These are phyloP conservation scores for Clonostachys rosea DNA, from an alignment of 2,329 filamentous ascomycete genomes.

Conservation along the genomic window DNA sequence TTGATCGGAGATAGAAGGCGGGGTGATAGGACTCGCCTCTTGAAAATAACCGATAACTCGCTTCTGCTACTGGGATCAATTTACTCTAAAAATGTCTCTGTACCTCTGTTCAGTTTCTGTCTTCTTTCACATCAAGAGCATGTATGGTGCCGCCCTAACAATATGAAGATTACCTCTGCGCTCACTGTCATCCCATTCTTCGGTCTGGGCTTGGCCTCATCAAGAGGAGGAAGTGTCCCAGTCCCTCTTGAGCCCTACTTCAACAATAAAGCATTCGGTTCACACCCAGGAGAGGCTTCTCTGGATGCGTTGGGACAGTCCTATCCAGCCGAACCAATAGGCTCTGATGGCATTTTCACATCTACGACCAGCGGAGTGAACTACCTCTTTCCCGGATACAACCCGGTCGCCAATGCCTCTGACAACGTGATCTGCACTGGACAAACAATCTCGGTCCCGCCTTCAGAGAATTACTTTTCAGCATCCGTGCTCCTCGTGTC, in stretches of 20 bases:
- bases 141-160: too few species aligned
- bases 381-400: slow-evolving; percentile 37
- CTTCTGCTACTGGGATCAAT: too few species aligned
- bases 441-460: slow-evolving; percentile 27
- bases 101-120: too few species aligned
- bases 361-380: slow-evolving; percentile 31
- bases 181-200: too few species aligned
- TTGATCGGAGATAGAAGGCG: too few species aligned
- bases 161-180: too few species aligned
- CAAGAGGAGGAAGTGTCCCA: not conserved
- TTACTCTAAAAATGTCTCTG: too few species aligned
- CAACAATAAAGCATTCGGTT: slow-evolving; percentile 43
- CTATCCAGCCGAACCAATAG: slow-evolving; percentile 26
- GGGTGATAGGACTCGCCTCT: too few species aligned
- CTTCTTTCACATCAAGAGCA: too few species aligned
- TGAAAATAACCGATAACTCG: too few species aligned
- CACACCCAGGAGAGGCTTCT: slow-evolving; percentile 34
- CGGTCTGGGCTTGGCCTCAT: not conserved
- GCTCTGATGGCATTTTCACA: slow-evolving; percentile 23
- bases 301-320: slow-evolving; percentile 36
- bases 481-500: slow-evolving; percentile 34
- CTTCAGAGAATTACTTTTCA: slow-evolving; percentile 26
- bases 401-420: slow-evolving; percentile 10
- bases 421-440: slow-evolving; percentile 38
- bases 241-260: slow-evolving; percentile 12